These are phyloP conservation scores for Exophiala xenobiotica DNA, from an alignment of 2,329 filamentous ascomycete genomes.

Conservation along the genomic window DNA sequence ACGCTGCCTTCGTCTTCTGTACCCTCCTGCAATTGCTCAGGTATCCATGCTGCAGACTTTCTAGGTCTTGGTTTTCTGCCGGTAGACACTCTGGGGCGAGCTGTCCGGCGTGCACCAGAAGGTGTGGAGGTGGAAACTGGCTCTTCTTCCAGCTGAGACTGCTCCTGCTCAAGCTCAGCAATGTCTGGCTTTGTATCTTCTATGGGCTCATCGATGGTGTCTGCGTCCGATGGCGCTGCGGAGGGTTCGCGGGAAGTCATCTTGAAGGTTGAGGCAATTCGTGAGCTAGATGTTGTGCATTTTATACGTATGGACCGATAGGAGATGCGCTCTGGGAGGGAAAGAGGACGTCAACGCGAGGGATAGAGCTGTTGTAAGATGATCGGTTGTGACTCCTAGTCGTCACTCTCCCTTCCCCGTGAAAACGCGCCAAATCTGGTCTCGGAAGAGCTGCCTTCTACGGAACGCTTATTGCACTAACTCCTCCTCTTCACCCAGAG, in stretches of 20 bases:
- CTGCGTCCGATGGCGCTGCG: constrained; percentile 23
- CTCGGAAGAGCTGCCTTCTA: not conserved
- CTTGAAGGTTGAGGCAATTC: not conserved
- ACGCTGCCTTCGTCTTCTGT: constrained; percentile 31
- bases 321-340: too few relatives aligned
- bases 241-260: constrained; percentile 29
- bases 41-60: constrained; percentile 28
- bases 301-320: not conserved
- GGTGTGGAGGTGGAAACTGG: constrained; percentile 12
- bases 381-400: not conserved
- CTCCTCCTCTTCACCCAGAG: too few relatives aligned
- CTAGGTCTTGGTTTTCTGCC: constrained; percentile 24
- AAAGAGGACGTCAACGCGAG: too few relatives aligned
- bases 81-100: constrained; percentile 10
- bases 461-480: too few relatives aligned
- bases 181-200: constrained; percentile 26
- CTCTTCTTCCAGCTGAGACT: constrained; percentile 9
- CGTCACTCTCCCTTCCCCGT: not conserved
- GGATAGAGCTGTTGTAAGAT: too few relatives aligned
- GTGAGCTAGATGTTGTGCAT: not conserved
- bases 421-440: not conserved
- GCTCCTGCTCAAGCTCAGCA: constrained; percentile 22
- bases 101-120: constrained; percentile 10
- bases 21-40: constrained; percentile 26
- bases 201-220: constrained; percentile 28